These are phyloP conservation scores for Metrosideros polymorpha DNA, from an alignment of 441 rosid genomes.

Conservation along the genomic window DNA sequence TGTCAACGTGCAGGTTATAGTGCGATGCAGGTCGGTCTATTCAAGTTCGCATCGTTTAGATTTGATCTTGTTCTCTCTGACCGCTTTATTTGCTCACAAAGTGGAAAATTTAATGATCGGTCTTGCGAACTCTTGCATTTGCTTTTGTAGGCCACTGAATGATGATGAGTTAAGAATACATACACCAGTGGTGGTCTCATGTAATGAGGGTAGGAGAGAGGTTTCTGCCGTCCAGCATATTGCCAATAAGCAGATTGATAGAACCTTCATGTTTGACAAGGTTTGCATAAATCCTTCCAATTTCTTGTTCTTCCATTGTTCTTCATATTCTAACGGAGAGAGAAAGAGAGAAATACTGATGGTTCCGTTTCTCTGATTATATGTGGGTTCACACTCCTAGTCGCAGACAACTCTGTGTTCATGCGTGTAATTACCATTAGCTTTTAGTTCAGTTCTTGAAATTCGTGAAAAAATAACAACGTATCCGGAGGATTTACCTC, in stretches of 20 bases:
- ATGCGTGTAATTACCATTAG: neutral
- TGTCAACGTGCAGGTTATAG: conserved; percentile 89
- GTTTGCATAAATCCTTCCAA: conserved; percentile 12
- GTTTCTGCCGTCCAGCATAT: conserved; percentile 75
- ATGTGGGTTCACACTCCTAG: neutral
- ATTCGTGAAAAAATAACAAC: neutral
- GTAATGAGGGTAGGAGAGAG: conserved; percentile 82
- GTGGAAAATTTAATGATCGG: neutral
- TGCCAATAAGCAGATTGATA: conserved; percentile 96
- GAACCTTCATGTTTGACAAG: conserved; percentile 91
- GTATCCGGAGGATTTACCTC: neutral
- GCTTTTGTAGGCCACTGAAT: conserved; percentile 60
- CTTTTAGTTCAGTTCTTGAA: neutral
- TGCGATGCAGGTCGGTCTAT: conserved; percentile 77
- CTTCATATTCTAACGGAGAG: neutral
- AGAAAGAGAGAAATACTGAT: neutral
- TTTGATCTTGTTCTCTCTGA: neutral
- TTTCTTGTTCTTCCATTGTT: neutral
- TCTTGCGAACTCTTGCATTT: neutral
- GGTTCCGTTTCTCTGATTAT: neutral
- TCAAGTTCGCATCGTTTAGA: neutral
- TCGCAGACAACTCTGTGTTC: neutral
- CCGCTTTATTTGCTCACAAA: neutral
- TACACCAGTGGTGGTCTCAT: conserved; percentile 78
- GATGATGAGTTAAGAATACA: conserved; percentile 71